Evolutionary conservation across 176 grass and related monocot genomes (phyloP), one percentile per base, ranked within the genome.

Genomic region (Tillandsia leiboldiana): DNA sequence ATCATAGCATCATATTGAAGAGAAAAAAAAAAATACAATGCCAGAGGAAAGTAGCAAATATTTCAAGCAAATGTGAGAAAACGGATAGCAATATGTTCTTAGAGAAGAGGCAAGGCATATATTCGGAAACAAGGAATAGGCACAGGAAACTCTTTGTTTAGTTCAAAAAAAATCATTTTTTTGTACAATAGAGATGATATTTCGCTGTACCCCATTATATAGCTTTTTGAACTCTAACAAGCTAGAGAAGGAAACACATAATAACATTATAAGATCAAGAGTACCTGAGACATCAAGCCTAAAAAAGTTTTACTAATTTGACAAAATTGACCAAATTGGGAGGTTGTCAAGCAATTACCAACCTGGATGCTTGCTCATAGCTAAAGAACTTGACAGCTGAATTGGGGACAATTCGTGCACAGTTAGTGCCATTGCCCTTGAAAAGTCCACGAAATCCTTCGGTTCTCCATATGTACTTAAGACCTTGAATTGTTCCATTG

Each of bases 321-420:
- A 59, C 26, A 13, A 23, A 70, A 57, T n/a, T 61, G 49, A 27
- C 47, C 18, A 59, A 59, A 59, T 17, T 0, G 17, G 15, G 54
- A 8, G 11, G 12, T 59, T 59, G 56, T 57, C 15, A 70, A 53
- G 56, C 12, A 70, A 50, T 50, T 22, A 70, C 13, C 63, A 74
- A 99, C 95, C 87, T 84, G 67, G 95, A 78, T 74, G 95, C 95
- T 79, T 99, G 90, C 56, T 99, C 95, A 61, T 99, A 99, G 66
- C 95, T 99, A 70, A 94, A 99, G 65, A 99, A 99, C 80, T 99
- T 99, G 26, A 94, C 95, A 8, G 95, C 95, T 69, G 95, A 99
- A 80, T 99, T 99, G 28, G 95, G 95, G 52, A 99, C 90, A 0
- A 99, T 99, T 77, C 95, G 82, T 26, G 90, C 90, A 80, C 95